Conservation (phyloP, 1,284 basidiomycete species). For the Amylostereum chailletii region DNA sequence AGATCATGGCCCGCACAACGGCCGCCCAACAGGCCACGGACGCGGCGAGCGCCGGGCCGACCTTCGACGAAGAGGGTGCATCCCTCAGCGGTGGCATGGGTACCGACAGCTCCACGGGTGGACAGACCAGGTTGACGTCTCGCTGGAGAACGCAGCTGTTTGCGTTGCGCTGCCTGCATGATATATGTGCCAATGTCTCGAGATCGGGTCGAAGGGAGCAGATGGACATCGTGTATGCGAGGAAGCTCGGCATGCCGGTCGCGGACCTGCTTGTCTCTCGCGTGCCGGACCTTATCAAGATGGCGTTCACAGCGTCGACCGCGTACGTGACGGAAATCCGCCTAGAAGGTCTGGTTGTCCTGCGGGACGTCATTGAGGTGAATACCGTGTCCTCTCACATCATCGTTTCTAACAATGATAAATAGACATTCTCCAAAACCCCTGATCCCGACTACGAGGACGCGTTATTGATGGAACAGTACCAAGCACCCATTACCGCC, state of each 20-base stretch:
- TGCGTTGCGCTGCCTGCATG: conserved; percentile 87
- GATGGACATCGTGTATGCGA: conserved; percentile 62
- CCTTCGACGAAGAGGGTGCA: conserved; percentile 89
- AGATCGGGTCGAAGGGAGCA: conserved; percentile 74
- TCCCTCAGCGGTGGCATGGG: conserved; percentile 62
- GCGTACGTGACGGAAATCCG: conserved; percentile 94
- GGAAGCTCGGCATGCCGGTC: conserved; percentile 22
- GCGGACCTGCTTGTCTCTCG: conserved; percentile 65
- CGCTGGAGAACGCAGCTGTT: conserved; percentile 97
- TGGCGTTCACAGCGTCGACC: conserved; percentile 96
- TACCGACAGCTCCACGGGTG: conserved; percentile 28
- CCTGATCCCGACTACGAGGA: conserved; percentile 93
- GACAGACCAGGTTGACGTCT: conserved; percentile 47
- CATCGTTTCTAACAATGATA: conserved; percentile 4
- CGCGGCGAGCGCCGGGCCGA: conserved; percentile 37
- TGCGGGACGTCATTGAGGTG: conserved; percentile 91
- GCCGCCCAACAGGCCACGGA: conserved; percentile 70
- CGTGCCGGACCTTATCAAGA: conserved; percentile 91
- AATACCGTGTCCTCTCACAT: conserved; percentile 9
- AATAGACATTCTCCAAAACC: conserved; percentile 73
- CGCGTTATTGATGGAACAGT: conserved; percentile 89
- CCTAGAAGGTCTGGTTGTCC: conserved; percentile 83
- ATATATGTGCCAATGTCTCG: conserved; percentile 75
- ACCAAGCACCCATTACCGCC: conserved; percentile 96
- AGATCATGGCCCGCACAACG: conserved; percentile 89